Conservation (phyloP, 2,329 filamentous ascomycete species). For the Aureobasidium lini region DNA sequence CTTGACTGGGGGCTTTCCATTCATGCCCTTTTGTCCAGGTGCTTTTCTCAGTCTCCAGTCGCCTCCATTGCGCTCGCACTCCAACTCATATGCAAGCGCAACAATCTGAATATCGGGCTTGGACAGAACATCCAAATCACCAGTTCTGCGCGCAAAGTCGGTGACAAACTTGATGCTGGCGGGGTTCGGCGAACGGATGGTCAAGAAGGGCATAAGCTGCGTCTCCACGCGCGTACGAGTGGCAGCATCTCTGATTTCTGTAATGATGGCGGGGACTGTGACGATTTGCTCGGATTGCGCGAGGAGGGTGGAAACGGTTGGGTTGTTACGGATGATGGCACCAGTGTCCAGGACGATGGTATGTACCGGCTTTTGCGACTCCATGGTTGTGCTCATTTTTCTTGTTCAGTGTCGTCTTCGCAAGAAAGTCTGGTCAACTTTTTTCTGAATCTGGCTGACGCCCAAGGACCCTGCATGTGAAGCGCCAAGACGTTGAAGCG, state of each 20-base stretch:
- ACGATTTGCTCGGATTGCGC: constrained; percentile 68
- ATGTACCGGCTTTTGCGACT: constrained; percentile 60
- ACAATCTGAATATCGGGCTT: constrained; percentile 82
- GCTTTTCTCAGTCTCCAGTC: constrained; percentile 74
- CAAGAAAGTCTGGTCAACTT: neutral
- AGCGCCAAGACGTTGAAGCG: neutral
- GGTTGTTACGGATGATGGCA: constrained; percentile 88
- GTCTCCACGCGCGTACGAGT: constrained; percentile 77
- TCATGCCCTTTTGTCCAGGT: constrained; percentile 71
- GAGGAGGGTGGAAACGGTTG: constrained; percentile 73
- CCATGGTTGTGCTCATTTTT: constrained; percentile 20
- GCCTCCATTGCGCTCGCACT: constrained; percentile 82
- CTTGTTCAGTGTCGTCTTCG: neutral
- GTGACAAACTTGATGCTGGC: constrained; percentile 72
- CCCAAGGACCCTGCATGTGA: neutral
- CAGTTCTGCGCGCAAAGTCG: constrained; percentile 81
- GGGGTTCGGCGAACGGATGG: constrained; percentile 63
- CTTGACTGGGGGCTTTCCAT: constrained; percentile 56
- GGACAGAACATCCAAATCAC: constrained; percentile 82
- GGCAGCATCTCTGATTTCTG: constrained; percentile 78
- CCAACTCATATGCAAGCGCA: constrained; percentile 88
- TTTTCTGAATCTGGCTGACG: neutral
- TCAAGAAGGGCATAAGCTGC: constrained; percentile 77
- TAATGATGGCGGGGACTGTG: constrained; percentile 77
- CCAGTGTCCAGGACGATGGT: constrained; percentile 84